Base-by-base conservation (phyloP, 495 filamentous ascomycete genomes). In the Letharia lupina region DNA sequence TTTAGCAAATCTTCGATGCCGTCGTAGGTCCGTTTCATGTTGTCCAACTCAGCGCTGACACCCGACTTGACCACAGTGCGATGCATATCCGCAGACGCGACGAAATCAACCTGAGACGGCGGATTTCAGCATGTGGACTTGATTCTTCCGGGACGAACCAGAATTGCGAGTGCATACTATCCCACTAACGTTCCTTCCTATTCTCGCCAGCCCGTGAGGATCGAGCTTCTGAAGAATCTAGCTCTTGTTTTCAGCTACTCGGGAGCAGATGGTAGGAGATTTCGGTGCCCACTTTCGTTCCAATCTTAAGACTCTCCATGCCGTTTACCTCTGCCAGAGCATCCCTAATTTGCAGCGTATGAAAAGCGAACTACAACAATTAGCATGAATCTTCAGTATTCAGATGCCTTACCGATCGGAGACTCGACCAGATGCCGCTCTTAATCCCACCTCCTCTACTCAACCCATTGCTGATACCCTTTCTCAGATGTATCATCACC, bases 21-120 rank as follows among this genome's bases (percentile, higher is more conserved):
- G 65, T 91, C 84, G 67, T 94, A 96, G 35, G 79, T 83, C 60
- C 82, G 80, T 74, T 91, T 95, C 73, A 93, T 81, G 39, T 81
- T 78, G 70, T 98, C 95, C 10, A 98, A 81, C 28, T 89, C 83
- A 28, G 83, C 78, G 69, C 95, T 89, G 8, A 95, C 78, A 11
- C 91, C 89, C 39, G 81, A 78, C 33, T 83, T 82, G 3, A 98
- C 87, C 7, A 91, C 86, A 0, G 89, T 91, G 41, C 87, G 85
- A 61, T 87, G 83, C 66, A 87, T 87, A 39, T 89, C 84, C 41
- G 83, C 83, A 6, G 92, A 93, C 60, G 85, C 82, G 61, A 92
- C 83, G 69, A 96, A 93, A 73, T 97, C 91, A 57, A 98, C 84
- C 82, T 85, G 60, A 4, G 41, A 23, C 23, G n/a, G 74, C 64